Evolutionary conservation across 768 basidiomycete genomes (phyloP).

Genomic region (Tephrocybe sp.): DNA sequence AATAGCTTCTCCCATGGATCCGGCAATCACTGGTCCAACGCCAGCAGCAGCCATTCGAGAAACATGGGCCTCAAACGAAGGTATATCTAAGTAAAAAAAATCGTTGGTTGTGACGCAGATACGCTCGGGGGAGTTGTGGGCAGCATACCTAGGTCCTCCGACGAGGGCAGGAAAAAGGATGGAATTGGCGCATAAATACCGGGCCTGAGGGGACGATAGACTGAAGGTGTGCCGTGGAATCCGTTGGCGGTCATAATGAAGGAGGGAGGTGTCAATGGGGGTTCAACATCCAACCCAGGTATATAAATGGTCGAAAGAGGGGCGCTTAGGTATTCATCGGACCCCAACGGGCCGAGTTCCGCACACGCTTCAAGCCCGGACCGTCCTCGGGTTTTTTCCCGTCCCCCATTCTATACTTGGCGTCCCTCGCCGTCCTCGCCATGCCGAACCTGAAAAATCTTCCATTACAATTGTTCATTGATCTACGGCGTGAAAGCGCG

Average conservation of each 20-base stretch:
- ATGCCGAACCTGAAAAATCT: slow-evolving; percentile 2
- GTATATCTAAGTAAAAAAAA: slow-evolving; percentile 53
- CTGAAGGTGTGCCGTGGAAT: slow-evolving; percentile 28
- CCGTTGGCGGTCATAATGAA: slow-evolving; percentile 44
- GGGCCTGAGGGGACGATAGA: slow-evolving; percentile 59
- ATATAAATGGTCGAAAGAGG: slow-evolving; percentile 21
- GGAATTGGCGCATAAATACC: slow-evolving; percentile 88
- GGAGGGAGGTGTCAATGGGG: slow-evolving; percentile 13
- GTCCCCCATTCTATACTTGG: slow-evolving; percentile 2
- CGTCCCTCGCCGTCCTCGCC: not conserved
- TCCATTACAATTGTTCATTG: not conserved
- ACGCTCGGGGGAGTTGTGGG: not conserved
- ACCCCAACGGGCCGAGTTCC: slow-evolving; percentile 26
- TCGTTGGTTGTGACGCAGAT: slow-evolving; percentile 7
- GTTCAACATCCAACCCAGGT: slow-evolving; percentile 19
- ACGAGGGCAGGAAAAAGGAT: slow-evolving; percentile 74
- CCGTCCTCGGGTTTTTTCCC: slow-evolving; percentile 20
- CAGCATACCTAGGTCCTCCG: slow-evolving; percentile 80
- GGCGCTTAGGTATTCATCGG: slow-evolving; percentile 17
- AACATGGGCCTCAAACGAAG: slow-evolving; percentile 68
- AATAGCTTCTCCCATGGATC: slow-evolving; percentile 86
- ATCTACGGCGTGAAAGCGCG: not conserved
- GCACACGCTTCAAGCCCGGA: slow-evolving; percentile 20
- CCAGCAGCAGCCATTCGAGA: slow-evolving; percentile 63
- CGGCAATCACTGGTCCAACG: slow-evolving; percentile 70